These are phyloP conservation scores for Cupressus sempervirens DNA, from an alignment of 75 land plant species.

Conservation along the genomic window DNA sequence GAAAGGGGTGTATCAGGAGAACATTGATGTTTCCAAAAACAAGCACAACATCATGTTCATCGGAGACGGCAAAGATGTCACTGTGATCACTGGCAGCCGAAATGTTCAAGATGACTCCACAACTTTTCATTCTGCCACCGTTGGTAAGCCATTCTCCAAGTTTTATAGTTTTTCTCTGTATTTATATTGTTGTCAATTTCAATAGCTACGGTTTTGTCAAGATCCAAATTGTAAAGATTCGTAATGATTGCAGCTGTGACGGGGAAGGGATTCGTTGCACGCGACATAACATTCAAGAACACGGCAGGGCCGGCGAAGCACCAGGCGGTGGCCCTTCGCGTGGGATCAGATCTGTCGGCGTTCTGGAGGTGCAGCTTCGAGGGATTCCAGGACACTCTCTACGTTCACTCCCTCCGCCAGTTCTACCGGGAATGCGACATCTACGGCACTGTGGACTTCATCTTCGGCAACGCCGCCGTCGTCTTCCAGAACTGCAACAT, in stretches of 20 bases:
- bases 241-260: constrained; percentile 5
- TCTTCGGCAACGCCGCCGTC: constrained; percentile 29
- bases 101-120: constrained; percentile 13
- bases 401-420: constrained; percentile 14
- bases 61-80: constrained; percentile 28
- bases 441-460: constrained; percentile 42
- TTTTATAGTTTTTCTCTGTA: too few relatives aligned
- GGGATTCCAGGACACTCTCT: constrained; percentile 28
- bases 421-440: constrained; percentile 37
- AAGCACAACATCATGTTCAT: constrained; percentile 22
- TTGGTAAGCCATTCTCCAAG: constrained; percentile 13
- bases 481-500: constrained; percentile 29
- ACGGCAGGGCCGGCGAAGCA: constrained; percentile 32
- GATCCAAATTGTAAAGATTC: too few relatives aligned
- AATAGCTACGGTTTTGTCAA: too few relatives aligned
- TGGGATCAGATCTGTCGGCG: constrained; percentile 21
- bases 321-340: constrained; percentile 48
- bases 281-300: constrained; percentile 19
- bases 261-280: constrained; percentile 15
- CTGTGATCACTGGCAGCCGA: constrained; percentile 22
- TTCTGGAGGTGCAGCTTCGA: constrained; percentile 27
- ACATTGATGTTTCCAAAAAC: constrained; percentile 10
- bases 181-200: too few relatives aligned
- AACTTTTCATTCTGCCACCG: constrained; percentile 27
- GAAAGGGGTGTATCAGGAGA: constrained; percentile 26